phyloP scores from a whole-genome alignment of 192 early-diverging fungal genomes.

The Polychytrium aggregatum region DNA sequence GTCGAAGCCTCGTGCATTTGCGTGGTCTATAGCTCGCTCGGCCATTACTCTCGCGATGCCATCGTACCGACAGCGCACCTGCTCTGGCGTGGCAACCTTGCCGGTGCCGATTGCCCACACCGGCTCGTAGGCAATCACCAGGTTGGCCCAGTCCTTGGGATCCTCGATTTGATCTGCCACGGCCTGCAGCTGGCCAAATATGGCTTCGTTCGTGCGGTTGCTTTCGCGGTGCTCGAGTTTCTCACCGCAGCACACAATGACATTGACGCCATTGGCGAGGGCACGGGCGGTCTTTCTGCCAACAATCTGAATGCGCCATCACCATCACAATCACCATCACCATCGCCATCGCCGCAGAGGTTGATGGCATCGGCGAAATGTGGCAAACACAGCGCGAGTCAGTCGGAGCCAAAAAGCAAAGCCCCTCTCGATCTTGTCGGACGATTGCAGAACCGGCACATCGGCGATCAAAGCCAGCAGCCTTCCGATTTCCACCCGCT shows the following conservation, averaged over 20 bases:
- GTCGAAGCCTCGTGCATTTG: no score
- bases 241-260: conserved; percentile 94
- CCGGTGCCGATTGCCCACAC: conserved; percentile 99
- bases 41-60: no score
- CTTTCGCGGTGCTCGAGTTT: conserved; percentile 90
- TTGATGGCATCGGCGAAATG: no score
- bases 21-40: no score
- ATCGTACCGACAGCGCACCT: conserved; percentile 42
- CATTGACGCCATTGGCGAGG: conserved; percentile 74
- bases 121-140: conserved; percentile 99
- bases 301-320: conserved; percentile 34
- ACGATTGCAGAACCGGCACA: no score
- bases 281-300: conserved; percentile 87
- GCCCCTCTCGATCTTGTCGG: no score
- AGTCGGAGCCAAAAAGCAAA: no score
- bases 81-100: conserved; percentile 82
- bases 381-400: no score
- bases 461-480: not conserved
- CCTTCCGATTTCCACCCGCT: not conserved
- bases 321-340: not conserved
- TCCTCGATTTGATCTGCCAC: conserved; percentile 56
- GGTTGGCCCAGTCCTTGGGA: conserved; percentile 74
- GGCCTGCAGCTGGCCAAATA: conserved; percentile 81
- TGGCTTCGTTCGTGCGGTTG: conserved; percentile 72
- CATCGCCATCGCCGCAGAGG: no score